Conservation (phyloP, 1,284 basidiomycete genomes). For the Inonotus hispidus region DNA sequence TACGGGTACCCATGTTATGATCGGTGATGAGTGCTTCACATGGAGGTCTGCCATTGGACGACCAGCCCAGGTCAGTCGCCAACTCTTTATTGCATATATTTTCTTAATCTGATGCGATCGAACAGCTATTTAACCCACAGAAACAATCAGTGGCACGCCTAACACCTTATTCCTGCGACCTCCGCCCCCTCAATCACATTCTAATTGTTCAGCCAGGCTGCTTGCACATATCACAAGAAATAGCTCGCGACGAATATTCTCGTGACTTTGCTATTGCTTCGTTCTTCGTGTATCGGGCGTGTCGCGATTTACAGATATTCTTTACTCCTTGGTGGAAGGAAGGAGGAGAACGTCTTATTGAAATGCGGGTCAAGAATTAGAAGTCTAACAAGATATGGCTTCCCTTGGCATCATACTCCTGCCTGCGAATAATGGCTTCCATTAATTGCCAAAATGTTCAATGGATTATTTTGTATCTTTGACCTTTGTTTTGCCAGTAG, state of each 20-base stretch:
- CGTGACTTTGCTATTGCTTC: not conserved
- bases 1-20: constrained; percentile 1
- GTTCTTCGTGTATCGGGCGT: constrained; percentile 8
- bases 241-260: not conserved
- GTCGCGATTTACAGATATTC: not conserved
- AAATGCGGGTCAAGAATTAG: not conserved
- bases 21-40: not conserved
- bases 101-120: not conserved
- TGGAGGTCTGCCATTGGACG: constrained; percentile 2
- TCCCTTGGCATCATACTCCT: too few relatives aligned
- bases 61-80: not conserved
- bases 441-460: too few relatives aligned
- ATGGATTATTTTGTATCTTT: too few relatives aligned
- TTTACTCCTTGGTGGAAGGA: constrained; percentile 5
- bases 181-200: not conserved
- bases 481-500: too few relatives aligned
- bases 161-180: not conserved
- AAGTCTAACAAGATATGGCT: too few relatives aligned
- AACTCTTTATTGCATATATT: not conserved
- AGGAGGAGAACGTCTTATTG: not conserved
- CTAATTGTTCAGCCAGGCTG: not conserved
- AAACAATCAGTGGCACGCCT: not conserved
- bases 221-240: not conserved
- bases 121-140: not conserved
- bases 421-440: too few relatives aligned